Evolutionary conservation across 2,329 filamentous ascomycete genomes (phyloP), one percentile per base, ranked within the genome.

Genomic region (Tolypocladium amazonense): DNA sequence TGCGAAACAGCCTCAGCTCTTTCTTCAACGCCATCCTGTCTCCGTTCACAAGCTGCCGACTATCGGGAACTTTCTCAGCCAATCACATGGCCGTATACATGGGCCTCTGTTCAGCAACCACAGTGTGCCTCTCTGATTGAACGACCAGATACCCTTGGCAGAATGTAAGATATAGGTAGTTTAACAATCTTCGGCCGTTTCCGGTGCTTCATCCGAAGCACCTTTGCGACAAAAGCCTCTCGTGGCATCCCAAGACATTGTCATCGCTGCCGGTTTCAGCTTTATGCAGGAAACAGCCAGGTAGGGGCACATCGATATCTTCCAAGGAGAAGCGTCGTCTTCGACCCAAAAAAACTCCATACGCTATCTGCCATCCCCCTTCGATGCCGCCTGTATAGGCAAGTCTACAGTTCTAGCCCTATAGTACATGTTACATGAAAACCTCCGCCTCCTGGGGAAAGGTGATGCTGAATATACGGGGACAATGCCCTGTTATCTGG

Each of bases 41-140:
- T n/a, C 20, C 2, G 7, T 18, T 39, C 11, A 39, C 14, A 2
- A 56, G 37, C 20, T 27, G 8, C n/a, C 30, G 11, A n/a, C 39
- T 12, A 7, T 11, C 18, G 56, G 66, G 68, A 71, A 70, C 69
- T 70, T 71, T 70, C 45, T 64, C 55, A n/a, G 56, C 69, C 69
- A 71, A 71, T 70, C 64, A 68, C 52, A 39, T 35, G 30, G 23
- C 38, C 53, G 45, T 43, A 15, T 55, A 20, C 56, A 27, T 18
- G 18, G 27, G 30, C 15, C 9, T 25, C 23, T 27, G 30, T 35
- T 5, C 30, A 14, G n/a, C 50, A 4, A 7, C 27, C 3, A 5
- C 33, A 23, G 25, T 11, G 6, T n/a, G 30, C 25, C 6, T 25
- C 23, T 27, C 23, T 27, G 12, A 47, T 47, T 47, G 9, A 23